Conservation (phyloP, 2,329 filamentous ascomycete genomes). For the Periglandula ipomoeae region DNA sequence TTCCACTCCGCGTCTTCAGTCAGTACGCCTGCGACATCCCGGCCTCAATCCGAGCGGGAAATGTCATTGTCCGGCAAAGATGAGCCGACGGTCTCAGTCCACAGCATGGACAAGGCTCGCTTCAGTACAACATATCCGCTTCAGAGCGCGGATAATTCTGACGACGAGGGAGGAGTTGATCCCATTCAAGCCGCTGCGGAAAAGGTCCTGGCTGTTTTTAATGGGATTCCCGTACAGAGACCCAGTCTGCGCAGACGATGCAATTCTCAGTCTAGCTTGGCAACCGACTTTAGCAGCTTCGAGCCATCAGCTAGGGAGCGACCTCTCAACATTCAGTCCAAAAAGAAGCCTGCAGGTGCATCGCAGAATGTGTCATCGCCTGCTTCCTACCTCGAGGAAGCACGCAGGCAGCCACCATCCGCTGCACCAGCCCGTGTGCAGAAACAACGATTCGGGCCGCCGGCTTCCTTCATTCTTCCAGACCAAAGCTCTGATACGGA, state of each 20-base stretch:
- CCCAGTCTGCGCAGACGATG: slow-evolving; percentile 6
- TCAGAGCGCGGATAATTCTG: slow-evolving; percentile 4
- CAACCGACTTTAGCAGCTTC: slow-evolving; percentile 16
- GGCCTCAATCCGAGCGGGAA: slow-evolving; percentile 30
- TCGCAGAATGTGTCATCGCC: not conserved
- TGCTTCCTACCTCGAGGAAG: slow-evolving; percentile 15
- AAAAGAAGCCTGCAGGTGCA: slow-evolving; percentile 9
- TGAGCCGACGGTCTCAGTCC: not conserved
- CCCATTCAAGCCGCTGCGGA: slow-evolving; percentile 12
- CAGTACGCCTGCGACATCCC: slow-evolving; percentile 31
- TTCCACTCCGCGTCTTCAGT: slow-evolving; percentile 24
- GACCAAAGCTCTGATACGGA: not conserved
- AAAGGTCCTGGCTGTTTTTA: slow-evolving; percentile 11
- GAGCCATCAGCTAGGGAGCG: slow-evolving; percentile 30
- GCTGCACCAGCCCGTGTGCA: slow-evolving; percentile 7
- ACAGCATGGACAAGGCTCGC: slow-evolving; percentile 1
- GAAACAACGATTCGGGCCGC: slow-evolving; percentile 13
- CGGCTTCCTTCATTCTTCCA: slow-evolving; percentile 12
- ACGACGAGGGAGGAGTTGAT: slow-evolving; percentile 7
- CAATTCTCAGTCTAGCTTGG: slow-evolving; percentile 11
- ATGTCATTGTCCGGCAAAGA: slow-evolving; percentile 13
- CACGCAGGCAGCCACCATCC: slow-evolving; percentile 10
- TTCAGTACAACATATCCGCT: slow-evolving; percentile 2
- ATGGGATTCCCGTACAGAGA: slow-evolving; percentile 12
- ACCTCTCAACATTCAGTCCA: slow-evolving; percentile 20